Evolutionary conservation across 2,329 filamentous ascomycete genomes (phyloP), one percentile per base, ranked within the genome.

Genomic region (Lecanicillium sp.): DNA sequence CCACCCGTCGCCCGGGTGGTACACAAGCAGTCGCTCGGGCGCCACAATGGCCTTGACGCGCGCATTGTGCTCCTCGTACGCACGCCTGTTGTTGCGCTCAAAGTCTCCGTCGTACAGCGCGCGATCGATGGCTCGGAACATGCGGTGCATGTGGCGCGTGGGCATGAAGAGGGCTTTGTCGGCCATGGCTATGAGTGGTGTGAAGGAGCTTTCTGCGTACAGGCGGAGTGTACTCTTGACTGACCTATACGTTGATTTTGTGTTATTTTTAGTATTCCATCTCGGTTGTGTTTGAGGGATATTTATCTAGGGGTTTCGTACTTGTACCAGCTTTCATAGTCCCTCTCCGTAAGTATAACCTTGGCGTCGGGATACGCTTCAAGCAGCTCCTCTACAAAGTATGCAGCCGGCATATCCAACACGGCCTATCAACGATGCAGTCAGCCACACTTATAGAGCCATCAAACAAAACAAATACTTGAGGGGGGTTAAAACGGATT

Each of bases 1-100:
- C 39, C 39, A 41, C 5, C 39, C 39, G 11, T 41, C 29, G 13
- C 35, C n/a, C 9, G 29, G 34, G 29, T 33, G 32, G 29, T 45
- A 42, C 13, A 43, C 35, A 14, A 45, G 39, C n/a, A 48, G 32
- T 18, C 38, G 31, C 3, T 40, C 38, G 7, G 40, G 15, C 2
- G 38, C 41, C 9, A 42, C 40, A 9, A 41, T 34, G 4, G 42
- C 32, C 27, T 43, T 47, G 12, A 45, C 18, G n/a, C 37, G 27
- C 39, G 40, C 36, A 16, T 37, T 42, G 31, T 46, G 45, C 19
- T 25, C 17, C 16, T 40, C 29, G 14, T 41, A 45, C 4, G 17
- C 40, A 3, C 27, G 15, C 17, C 37, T 31, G 3, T 38, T 35
- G 16, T 34, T 33, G 7, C 11, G 9, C 6, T 11, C 35, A n/a